Evolutionary conservation across 768 basidiomycete species (phyloP).

Genomic region (Lactifluus volemus): DNA sequence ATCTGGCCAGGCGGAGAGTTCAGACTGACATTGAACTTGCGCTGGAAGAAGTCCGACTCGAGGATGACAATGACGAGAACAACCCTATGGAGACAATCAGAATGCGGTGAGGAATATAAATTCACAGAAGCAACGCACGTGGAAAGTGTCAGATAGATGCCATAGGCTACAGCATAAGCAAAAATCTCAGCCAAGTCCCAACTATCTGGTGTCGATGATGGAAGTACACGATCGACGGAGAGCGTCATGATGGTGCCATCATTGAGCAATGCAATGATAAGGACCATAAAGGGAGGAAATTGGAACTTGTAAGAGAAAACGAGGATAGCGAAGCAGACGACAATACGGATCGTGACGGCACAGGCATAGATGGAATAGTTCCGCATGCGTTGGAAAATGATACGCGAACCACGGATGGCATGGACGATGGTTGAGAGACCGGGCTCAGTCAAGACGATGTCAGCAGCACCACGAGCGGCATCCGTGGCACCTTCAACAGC

Average conservation of each 20-base stretch:
- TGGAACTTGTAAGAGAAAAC: slow-evolving; percentile 95
- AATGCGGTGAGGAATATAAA: not conserved
- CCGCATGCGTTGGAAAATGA: slow-evolving; percentile 99
- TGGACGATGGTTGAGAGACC: slow-evolving; percentile 99
- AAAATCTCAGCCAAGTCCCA: slow-evolving; percentile 98
- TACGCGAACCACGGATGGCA: slow-evolving; percentile 94
- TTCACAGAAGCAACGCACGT: slow-evolving; percentile 48
- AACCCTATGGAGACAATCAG: slow-evolving; percentile 37
- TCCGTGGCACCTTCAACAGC: slow-evolving; percentile 99
- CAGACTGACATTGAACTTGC: slow-evolving; percentile 70
- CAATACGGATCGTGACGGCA: slow-evolving; percentile 96
- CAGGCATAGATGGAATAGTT: slow-evolving; percentile 98
- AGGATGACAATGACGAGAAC: slow-evolving; percentile 77
- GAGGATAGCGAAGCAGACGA: slow-evolving; percentile 92
- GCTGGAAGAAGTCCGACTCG: slow-evolving; percentile 83
- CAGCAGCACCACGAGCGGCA: slow-evolving; percentile 96
- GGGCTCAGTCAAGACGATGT: slow-evolving; percentile 96
- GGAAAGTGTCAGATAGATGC: slow-evolving; percentile 84
- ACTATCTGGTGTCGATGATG: slow-evolving; percentile 84
- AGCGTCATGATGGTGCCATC: slow-evolving; percentile 99
- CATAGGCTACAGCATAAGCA: slow-evolving; percentile 91
- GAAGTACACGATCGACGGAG: slow-evolving; percentile 91
- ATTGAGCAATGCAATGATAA: slow-evolving; percentile 94
- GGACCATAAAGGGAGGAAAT: slow-evolving; percentile 99
- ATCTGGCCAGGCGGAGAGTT: slow-evolving; percentile 23